Evolutionary conservation across 2,329 filamentous ascomycete species (phyloP), one percentile per base, ranked within the genome.

Genomic region (Paraconiothyrium sp.): DNA sequence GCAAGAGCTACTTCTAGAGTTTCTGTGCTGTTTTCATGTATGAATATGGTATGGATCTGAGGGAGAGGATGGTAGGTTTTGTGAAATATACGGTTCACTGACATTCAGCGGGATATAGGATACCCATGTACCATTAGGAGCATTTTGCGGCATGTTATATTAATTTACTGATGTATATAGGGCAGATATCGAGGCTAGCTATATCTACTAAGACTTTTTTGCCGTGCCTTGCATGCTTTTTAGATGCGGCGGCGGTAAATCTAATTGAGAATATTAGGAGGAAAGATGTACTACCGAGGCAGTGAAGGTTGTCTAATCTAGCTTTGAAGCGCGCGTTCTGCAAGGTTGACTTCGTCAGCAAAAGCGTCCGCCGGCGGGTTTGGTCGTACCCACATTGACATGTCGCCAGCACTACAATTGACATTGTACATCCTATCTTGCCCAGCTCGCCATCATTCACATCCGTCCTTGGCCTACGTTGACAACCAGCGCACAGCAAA

Each of bases 1-100:
- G 70, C 2, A 64, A 73, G 64, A 74, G 72, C 51, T 75, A 75
- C 56, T 75, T 73, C 47, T 75, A 43, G 32, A 14, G 46, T 39
- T 43, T 35, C 27, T 43, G 46, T 51, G 37, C 27, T 46, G 43
- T 24, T 24, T 11, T 11, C 43, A 20, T 46, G 43, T 46, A 46
- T 46, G n/a, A 13, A 1, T 24, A 46, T 9, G 20, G 43, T 24
- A 46, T 8, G 20, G 43, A 24, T 46, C n/a, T 46, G 20, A 11
- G 11, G 43, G 43, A 46, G 16, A 22, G 7, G 22, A 24, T 20
- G n/a, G n/a, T 24, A 46, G 11, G 10, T 46, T 8, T 46, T 46
- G 43, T 13, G 20, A 46, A 22, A 22, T 11, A 13, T 24, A 6
- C 13, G n/a, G 8, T 46, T 46, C 20, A 24, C 43, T 24, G n/a